Conservation (phyloP, 192 early-diverging fungal species). For the Pilaira anomala region DNA sequence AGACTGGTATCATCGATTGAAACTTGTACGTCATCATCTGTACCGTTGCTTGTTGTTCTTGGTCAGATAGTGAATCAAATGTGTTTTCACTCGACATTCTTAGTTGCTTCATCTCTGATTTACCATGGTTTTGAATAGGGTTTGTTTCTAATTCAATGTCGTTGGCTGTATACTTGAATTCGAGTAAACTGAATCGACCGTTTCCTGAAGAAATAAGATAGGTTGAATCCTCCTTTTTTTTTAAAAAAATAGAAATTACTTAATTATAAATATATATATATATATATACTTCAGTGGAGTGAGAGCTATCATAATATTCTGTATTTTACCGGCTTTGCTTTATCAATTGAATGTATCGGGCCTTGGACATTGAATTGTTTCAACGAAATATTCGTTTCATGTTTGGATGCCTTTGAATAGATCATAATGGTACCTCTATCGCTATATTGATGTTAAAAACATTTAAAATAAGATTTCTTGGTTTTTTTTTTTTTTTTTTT, state of each 20-base stretch:
- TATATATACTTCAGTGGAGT: background rate
- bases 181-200: background rate
- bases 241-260: background rate
- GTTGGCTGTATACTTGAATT: background rate
- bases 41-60: no score
- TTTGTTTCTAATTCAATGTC: background rate
- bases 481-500: background rate
- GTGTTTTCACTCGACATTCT: no score
- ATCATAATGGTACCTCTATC: slow-evolving; percentile 5
- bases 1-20: background rate
- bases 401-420: background rate
- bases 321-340: background rate
- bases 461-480: background rate
- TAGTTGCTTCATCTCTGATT: no score
- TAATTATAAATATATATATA: background rate
- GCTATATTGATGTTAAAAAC: background rate
- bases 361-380: slow-evolving; percentile 15
- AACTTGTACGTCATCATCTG: no score
- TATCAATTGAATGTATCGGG: slow-evolving; percentile 3
- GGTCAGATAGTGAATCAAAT: no score
- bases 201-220: slow-evolving; percentile 12
- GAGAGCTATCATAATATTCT: no score
- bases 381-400: background rate
- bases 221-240: background rate
- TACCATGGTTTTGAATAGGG: background rate